Evolutionary conservation across 176 grass and related monocot species (phyloP), one percentile per base, ranked within the genome.

Genomic region (Dactylis glomerata): DNA sequence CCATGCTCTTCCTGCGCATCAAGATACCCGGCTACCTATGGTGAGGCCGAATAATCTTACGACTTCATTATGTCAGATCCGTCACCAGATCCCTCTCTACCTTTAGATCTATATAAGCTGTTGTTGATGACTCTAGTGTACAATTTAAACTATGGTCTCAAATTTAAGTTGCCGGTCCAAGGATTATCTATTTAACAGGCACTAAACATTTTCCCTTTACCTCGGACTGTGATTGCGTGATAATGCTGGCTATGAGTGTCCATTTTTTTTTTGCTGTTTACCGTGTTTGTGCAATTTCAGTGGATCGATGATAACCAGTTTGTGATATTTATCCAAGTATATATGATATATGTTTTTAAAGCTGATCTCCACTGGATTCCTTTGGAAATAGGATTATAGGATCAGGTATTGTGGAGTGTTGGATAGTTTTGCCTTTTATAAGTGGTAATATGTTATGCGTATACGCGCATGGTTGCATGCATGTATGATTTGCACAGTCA

Each of bases 1-100:
- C 80, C 51, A 95, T 98, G 93, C 93, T 98, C 23, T 98, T 98
- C 87, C 75, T 98, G 80, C 96, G 93, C 76, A 98, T 93, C 85
- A 95, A 98, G 85, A 93, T 98, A 30, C 91, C 89, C 12, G 88
- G 76, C 9, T 99, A 99, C 81, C 88, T 96, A 17, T 96, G 88
- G 90, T 99, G 91, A 99, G 91, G 20, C 44, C 22, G 28, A 38
- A 34, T n/a, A 69, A 31, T 65, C 58, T 83, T 73, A 12, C 44
- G 1, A 49, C 41, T 75, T 82, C 27, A 11, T 73, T 77, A 19
- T 32, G 37, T 68, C 84, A 90, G 47, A 87, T 80, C 80, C 59
- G 38, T 22, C 52, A 51, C 75, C 46, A 68, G 68, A 79, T 83
- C 57, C 49, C 49, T 51, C 63, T 20, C 47, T 71, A 58, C 14